Base-by-base conservation (phyloP, 139 green algal species). In the Edaphochlamys debaryana region DNA sequence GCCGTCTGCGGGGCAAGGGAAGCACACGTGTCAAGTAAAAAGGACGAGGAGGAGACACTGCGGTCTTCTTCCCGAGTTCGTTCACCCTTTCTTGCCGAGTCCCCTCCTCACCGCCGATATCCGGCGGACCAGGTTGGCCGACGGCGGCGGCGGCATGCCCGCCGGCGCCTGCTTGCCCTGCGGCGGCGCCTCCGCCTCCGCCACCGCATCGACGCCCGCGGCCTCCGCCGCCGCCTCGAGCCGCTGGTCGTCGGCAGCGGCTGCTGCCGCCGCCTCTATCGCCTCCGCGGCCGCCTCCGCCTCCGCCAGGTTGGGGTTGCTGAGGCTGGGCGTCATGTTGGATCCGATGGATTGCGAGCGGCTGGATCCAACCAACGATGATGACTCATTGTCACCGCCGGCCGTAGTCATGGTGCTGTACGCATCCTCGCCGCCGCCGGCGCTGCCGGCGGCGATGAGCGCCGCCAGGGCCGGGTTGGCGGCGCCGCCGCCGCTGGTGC, bases 141-240 rank as follows among this genome's bases (percentile, higher is more conserved):
- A 81, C 3, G 75, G 75, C 62, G 15, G 60, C 29, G 74, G 74
- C 41, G 41, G 75, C 58, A 67, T 45, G 19, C 20, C 3, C 67
- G 41, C 4, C 17, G 68, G 40, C 27, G 69, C 32, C 69, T 64
- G 69, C 69, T 11, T 3, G n/a, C n/a, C n/a, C n/a, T n/a, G 45
- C 48, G 70, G 32, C 48, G 11, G n/a, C 32, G 32, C 20, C 70
- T 32, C 70, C 37, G 38, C 17, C 56, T 38, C 40, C 13, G 38
- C 11, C 40, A 60, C 25, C 38, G 73, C 73, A 23, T 37, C n/a
- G 30, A 41, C 73, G 37, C 56, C 56, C 29, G 25, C 27, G 0
- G 29, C 56, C 30, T 41, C 63, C 42, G 34, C 38, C 32, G 34
- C 62, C 13, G 76, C 76, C 62, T 17, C 63, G 8, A 23, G 5